Evolutionary conservation across 2,329 filamentous ascomycete species (phyloP).

Genomic region (Macroventuria anomochaeta): DNA sequence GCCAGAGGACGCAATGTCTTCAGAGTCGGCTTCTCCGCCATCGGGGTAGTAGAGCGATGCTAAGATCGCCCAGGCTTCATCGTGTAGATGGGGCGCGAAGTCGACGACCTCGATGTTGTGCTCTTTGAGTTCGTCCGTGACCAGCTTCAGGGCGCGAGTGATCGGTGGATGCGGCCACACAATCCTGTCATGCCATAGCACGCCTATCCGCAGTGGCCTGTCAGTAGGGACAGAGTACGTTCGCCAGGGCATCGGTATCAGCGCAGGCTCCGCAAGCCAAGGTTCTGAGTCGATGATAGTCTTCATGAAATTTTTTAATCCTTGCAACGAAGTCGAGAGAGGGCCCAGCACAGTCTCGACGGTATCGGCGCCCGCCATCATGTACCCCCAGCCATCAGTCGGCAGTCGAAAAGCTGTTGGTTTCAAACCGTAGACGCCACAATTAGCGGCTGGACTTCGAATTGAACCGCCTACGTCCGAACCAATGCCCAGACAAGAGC

Average conservation of each 20-base stretch:
- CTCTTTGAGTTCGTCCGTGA: conserved; percentile 53
- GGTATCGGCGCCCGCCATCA: conserved; percentile 54
- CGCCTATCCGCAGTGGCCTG: conserved; percentile 60
- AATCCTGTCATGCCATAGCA: conserved; percentile 70
- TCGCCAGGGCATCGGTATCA: conserved; percentile 65
- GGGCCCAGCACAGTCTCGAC: conserved; percentile 62
- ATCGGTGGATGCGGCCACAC: conserved; percentile 72
- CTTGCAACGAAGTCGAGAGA: conserved; percentile 60
- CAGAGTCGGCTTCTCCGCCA: conserved; percentile 61
- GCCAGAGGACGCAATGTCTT: conserved; percentile 59
- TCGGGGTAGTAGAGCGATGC: conserved; percentile 60
- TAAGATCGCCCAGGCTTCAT: conserved; percentile 57
- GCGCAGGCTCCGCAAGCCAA: conserved; percentile 64
- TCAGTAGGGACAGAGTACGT: conserved; percentile 33
- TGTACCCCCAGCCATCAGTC: conserved; percentile 50
- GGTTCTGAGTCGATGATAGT: conserved; percentile 60
- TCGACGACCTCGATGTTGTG: conserved; percentile 61
- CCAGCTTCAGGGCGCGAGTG: conserved; percentile 59
- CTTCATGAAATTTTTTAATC: conserved; percentile 61
- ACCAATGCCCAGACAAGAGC: conserved; percentile 61
- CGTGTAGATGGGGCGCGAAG: conserved; percentile 58
- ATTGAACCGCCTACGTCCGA: conserved; percentile 27
- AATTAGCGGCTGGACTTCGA: conserved; percentile 39
- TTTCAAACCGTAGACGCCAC: conserved; percentile 45
- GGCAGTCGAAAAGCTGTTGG: conserved; percentile 56